Evolutionary conservation across 129 eudicot genomes (phyloP).

Genomic region (Saussurea involucrata): DNA sequence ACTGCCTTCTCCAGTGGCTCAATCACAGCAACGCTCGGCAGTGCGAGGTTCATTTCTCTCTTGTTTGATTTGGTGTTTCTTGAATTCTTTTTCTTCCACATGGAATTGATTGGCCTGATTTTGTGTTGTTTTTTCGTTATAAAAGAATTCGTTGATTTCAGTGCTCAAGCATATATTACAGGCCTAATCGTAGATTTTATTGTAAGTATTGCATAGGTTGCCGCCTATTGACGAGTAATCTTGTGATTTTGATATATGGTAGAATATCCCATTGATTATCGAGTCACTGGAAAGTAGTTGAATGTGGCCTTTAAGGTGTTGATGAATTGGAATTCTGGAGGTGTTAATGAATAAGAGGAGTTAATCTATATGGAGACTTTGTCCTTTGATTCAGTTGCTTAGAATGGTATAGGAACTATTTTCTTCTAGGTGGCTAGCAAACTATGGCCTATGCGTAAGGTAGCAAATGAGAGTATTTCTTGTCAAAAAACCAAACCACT

Average conservation of each 20-base stretch:
- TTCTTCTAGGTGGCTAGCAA: not conserved
- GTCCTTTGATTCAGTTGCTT: not conserved
- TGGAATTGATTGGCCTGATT: not conserved
- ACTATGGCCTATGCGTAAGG: not conserved
- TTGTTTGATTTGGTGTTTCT: not conserved
- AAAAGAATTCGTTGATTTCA: not conserved
- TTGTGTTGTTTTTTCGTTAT: not conserved
- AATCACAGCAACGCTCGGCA: conserved; percentile 97
- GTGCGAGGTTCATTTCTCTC: conserved; percentile 60
- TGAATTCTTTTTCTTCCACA: not conserved
- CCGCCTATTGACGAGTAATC: not conserved
- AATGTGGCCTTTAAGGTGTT: not conserved
- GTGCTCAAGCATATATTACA: not conserved
- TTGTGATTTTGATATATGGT: not conserved
- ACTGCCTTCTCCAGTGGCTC: conserved; percentile 95
- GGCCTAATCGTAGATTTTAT: not conserved
- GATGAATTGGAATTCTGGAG: not conserved
- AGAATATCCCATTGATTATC: not conserved
- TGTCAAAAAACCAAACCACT: not conserved
- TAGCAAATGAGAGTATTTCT: not conserved
- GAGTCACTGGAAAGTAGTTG: not conserved
- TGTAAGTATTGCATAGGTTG: not conserved
- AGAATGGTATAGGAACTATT: not conserved
- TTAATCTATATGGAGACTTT: not conserved
- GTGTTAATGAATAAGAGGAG: not conserved